Percentiles rank a stretch among this genome's conserved stretches.
These are phyloP conservation scores for Gossypium schwendimanii DNA, from an alignment of 441 rosid species.

Conservation along the genomic window DNA sequence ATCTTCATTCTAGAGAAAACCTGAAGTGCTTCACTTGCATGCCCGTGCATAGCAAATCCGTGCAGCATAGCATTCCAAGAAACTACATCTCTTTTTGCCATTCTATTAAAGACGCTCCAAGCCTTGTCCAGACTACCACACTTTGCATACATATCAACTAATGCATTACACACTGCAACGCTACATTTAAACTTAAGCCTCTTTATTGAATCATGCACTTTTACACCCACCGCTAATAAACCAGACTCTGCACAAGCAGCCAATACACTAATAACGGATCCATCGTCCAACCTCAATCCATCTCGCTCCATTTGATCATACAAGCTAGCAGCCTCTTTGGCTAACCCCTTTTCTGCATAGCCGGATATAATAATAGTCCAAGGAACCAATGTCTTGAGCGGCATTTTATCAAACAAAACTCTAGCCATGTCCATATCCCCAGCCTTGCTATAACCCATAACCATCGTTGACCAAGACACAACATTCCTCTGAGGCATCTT, in stretches of 20 bases:
- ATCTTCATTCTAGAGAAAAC: constrained; percentile 54
- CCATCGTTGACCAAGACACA: constrained; percentile 85
- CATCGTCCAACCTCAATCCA: constrained; percentile 51
- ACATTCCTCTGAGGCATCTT: constrained; percentile 67
- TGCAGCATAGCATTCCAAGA: constrained; percentile 90
- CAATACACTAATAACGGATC: constrained; percentile 55
- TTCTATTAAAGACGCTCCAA: constrained; percentile 43
- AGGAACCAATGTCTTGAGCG: constrained; percentile 54
- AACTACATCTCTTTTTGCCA: constrained; percentile 48
- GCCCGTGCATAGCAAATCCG: constrained; percentile 74
- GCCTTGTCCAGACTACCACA: constrained; percentile 65
- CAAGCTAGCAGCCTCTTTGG: constrained; percentile 46
- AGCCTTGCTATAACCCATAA: constrained; percentile 60
- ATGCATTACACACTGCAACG: constrained; percentile 53
- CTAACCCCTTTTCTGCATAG: constrained; percentile 63
- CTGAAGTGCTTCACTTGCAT: constrained; percentile 51
- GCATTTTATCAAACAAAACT: constrained; percentile 73
- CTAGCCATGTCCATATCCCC: constrained; percentile 83
- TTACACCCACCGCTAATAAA: constrained; percentile 57
- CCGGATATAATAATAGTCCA: constrained; percentile 85
- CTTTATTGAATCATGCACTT: constrained; percentile 42
- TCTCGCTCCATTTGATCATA: constrained; percentile 48
- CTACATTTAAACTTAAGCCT: constrained; percentile 31
- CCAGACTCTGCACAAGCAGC: constrained; percentile 83
- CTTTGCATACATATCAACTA: constrained; percentile 77